Percentiles rank a stretch among this genome's conserved stretches.
Evolutionary conservation across 805 yeast genomes (phyloP).

Genomic region (Schwanniomyces yamadae): DNA sequence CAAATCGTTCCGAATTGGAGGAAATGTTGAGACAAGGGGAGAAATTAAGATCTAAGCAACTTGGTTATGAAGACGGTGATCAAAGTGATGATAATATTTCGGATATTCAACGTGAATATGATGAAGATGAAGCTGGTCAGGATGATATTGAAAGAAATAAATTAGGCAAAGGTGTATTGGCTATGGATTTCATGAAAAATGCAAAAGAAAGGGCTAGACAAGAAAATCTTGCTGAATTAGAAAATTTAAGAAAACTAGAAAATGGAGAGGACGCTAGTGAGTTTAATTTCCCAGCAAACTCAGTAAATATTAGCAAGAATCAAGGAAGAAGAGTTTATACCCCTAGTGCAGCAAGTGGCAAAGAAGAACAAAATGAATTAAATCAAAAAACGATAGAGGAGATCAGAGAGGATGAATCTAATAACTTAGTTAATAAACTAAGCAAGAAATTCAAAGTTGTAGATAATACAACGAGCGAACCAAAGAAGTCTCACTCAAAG

Average conservation of each 20-base stretch:
- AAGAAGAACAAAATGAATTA: slow-evolving; percentile 33
- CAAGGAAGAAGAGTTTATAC: slow-evolving; percentile 81
- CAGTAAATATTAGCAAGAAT: slow-evolving; percentile 55
- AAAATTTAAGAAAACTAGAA: slow-evolving; percentile 48
- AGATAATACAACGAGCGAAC: slow-evolving; percentile 3
- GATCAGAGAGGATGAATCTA: slow-evolving; percentile 49
- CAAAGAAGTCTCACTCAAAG: slow-evolving; percentile 10
- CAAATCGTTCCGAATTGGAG: slow-evolving; percentile 84
- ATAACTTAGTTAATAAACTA: slow-evolving; percentile 44
- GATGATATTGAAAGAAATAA: slow-evolving; percentile 34
- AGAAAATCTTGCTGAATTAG: slow-evolving; percentile 55
- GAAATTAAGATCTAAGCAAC: slow-evolving; percentile 64
- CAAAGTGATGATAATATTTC: slow-evolving; percentile 53
- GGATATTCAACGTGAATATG: slow-evolving; percentile 43
- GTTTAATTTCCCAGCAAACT: slow-evolving; percentile 32
- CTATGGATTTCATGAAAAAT: slow-evolving; percentile 93
- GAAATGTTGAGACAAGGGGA: slow-evolving; percentile 92
- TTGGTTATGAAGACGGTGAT: slow-evolving; percentile 59
- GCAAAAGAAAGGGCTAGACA: slow-evolving; percentile 72
- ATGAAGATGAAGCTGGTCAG: slow-evolving; percentile 34
- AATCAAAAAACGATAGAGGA: slow-evolving; percentile 43
- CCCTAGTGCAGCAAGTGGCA: slow-evolving; percentile 52
- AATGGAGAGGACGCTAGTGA: slow-evolving; percentile 39
- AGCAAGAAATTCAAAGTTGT: slow-evolving; percentile 20
- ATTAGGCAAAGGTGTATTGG: slow-evolving; percentile 85